Conservation (phyloP, 495 filamentous ascomycete genomes). For the Penicillium waksmanii region DNA sequence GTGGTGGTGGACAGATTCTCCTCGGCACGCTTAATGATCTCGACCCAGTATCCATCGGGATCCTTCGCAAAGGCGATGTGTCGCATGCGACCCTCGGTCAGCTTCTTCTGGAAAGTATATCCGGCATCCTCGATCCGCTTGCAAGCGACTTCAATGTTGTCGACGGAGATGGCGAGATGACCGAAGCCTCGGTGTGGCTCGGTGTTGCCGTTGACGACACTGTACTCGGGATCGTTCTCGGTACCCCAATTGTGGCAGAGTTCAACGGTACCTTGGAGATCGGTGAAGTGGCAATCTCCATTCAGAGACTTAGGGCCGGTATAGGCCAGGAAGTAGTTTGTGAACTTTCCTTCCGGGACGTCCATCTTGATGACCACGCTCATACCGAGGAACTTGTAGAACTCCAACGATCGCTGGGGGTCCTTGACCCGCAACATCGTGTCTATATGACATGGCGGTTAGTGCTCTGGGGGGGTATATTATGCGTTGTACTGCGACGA, state of each 20-base stretch:
- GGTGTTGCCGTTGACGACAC: slow-evolving; percentile 83
- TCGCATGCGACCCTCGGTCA: slow-evolving; percentile 85
- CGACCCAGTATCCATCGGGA: slow-evolving; percentile 93
- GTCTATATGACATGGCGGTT: slow-evolving; percentile 33
- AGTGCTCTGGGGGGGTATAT: slow-evolving; percentile 14
- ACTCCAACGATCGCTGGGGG: slow-evolving; percentile 86
- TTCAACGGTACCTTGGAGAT: slow-evolving; percentile 88
- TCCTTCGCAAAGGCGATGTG: slow-evolving; percentile 91
- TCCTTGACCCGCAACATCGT: slow-evolving; percentile 93
- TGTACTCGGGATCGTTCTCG: slow-evolving; percentile 81
- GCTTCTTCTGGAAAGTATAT: slow-evolving; percentile 91
- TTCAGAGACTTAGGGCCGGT: slow-evolving; percentile 75
- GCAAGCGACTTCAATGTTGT: slow-evolving; percentile 90
- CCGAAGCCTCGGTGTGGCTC: slow-evolving; percentile 89
- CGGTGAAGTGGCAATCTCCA: slow-evolving; percentile 75
- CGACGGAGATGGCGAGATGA: slow-evolving; percentile 84
- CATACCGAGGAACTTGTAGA: slow-evolving; percentile 93
- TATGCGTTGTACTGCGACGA: neutral
- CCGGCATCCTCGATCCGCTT: slow-evolving; percentile 84
- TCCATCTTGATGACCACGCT: slow-evolving; percentile 76
- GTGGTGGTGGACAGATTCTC: slow-evolving; percentile 57
- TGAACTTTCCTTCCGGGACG: slow-evolving; percentile 81
- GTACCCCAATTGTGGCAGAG: slow-evolving; percentile 98
- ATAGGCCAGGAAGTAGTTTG: slow-evolving; percentile 62
- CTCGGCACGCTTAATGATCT: slow-evolving; percentile 62